Evolutionary conservation across 2,329 filamentous ascomycete genomes (phyloP).

Genomic region (Aspergillus chevalieri): DNA sequence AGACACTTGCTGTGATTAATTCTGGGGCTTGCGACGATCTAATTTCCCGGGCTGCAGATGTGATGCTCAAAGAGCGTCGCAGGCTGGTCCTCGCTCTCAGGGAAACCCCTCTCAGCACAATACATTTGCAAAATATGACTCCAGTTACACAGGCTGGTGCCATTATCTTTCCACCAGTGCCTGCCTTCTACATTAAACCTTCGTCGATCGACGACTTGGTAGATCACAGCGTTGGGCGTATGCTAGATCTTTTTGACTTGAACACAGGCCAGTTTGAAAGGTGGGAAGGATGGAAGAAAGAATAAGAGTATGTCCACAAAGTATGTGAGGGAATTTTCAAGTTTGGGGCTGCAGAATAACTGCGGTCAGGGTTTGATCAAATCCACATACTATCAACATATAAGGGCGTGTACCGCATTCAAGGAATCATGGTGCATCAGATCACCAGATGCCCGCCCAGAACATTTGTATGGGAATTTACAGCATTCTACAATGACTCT

Average conservation of each 20-base stretch:
- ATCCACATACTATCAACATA: no score
- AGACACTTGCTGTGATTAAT: conserved; percentile 36
- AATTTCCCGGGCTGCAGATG: conserved; percentile 38
- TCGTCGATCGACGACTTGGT: conserved; percentile 31
- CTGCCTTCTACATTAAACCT: conserved; percentile 37
- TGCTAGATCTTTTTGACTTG: conserved; percentile 39
- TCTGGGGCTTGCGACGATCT: conserved; percentile 37
- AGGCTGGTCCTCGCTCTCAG: conserved; percentile 31
- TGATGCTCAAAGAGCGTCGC: conserved; percentile 37
- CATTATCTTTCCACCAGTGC: conserved; percentile 37
- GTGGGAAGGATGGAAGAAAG: background rate
- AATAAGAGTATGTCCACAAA: background rate
- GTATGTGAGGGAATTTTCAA: no score
- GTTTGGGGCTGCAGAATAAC: no score
- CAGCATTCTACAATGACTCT: no score
- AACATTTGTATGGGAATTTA: no score
- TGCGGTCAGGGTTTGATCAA: no score
- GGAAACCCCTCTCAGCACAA: conserved; percentile 37
- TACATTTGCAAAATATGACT: conserved; percentile 40
- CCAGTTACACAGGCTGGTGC: conserved; percentile 25
- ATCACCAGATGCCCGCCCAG: no score
- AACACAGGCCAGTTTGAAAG: conserved; percentile 28
- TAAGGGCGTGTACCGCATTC: no score
- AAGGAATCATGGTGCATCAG: no score
- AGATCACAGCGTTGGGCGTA: conserved; percentile 38